phyloP scores from a whole-genome alignment of 139 green algal species.

The Astrephomene gubernaculifera region DNA sequence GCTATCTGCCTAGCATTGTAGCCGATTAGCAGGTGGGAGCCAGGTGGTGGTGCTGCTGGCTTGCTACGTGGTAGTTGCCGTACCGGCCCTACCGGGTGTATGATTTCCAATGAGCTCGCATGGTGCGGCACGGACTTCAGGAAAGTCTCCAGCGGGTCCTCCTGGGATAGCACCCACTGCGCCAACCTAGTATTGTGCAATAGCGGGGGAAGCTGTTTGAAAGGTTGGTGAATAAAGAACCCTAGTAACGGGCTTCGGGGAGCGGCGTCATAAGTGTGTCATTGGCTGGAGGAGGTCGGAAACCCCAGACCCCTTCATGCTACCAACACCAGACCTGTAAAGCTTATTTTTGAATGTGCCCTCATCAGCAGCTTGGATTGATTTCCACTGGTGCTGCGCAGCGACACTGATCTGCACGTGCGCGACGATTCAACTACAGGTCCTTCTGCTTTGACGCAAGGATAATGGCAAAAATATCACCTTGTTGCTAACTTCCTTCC shows the following conservation, averaged over 20 bases:
- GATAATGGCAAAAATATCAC: neutral
- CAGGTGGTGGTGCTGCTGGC: no score
- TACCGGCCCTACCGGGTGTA: constrained; percentile 62
- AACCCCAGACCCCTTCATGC: no score
- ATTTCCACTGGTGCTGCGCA: constrained; percentile 32
- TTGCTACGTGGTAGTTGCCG: no score
- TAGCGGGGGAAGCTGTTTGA: no score
- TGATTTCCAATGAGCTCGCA: constrained; percentile 52
- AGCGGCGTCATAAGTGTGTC: no score
- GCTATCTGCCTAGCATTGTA: no score
- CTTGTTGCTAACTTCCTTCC: constrained; percentile 23
- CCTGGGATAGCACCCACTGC: constrained; percentile 62
- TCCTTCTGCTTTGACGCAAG: neutral
- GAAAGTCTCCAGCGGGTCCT: constrained; percentile 72
- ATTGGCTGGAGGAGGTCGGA: no score
- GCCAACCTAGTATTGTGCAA: constrained; percentile 53
- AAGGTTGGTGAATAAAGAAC: no score
- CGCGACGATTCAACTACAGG: constrained; percentile 26
- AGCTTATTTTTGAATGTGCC: constrained; percentile 43
- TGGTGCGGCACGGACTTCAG: constrained; percentile 64
- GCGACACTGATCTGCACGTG: constrained; percentile 4
- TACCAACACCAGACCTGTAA: no score
- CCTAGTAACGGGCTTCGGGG: no score
- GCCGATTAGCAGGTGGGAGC: no score
- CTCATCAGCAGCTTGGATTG: constrained; percentile 14